Conservation (phyloP, 495 filamentous ascomycete genomes). For the Parmelia sp. region DNA sequence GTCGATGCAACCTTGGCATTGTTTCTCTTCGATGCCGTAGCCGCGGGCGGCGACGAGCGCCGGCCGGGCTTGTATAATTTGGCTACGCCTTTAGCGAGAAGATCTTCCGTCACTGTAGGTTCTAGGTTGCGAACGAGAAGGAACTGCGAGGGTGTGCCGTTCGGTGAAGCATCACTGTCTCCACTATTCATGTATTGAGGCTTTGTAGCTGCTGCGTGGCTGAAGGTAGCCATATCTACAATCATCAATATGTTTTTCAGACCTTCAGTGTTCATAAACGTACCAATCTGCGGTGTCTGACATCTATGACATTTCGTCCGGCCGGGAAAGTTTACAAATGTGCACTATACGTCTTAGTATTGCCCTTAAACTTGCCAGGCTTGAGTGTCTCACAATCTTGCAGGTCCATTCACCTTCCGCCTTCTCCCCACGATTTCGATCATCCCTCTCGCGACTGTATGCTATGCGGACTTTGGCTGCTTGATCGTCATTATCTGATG, state of each 20-base stretch:
- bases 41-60: constrained; percentile 35
- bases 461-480: constrained; percentile 55
- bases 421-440: constrained; percentile 41
- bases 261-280: constrained; percentile 32
- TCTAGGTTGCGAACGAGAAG: constrained; percentile 74
- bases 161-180: constrained; percentile 72
- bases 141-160: constrained; percentile 71
- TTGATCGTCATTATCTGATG: constrained; percentile 43
- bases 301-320: constrained; percentile 69
- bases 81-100: constrained; percentile 69
- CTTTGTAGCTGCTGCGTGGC: constrained; percentile 13
- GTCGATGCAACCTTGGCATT: constrained; percentile 69
- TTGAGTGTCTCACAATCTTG: constrained; percentile 48
- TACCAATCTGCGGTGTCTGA: constrained; percentile 63
- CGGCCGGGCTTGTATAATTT: constrained; percentile 63
- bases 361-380: neutral
- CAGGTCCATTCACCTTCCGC: constrained; percentile 74
- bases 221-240: constrained; percentile 20
- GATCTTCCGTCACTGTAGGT: constrained; percentile 64
- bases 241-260: constrained; percentile 24
- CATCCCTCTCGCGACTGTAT: constrained; percentile 52
- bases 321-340: constrained; percentile 63
- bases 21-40: constrained; percentile 42
- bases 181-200: constrained; percentile 54
- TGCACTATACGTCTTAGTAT: constrained; percentile 50